A percentile compares a stretch with the other conserved stretches of the same genome.
These are phyloP conservation scores for Trichoderma hamatum DNA, from an alignment of 2,329 filamentous ascomycete species.

Conservation along the genomic window DNA sequence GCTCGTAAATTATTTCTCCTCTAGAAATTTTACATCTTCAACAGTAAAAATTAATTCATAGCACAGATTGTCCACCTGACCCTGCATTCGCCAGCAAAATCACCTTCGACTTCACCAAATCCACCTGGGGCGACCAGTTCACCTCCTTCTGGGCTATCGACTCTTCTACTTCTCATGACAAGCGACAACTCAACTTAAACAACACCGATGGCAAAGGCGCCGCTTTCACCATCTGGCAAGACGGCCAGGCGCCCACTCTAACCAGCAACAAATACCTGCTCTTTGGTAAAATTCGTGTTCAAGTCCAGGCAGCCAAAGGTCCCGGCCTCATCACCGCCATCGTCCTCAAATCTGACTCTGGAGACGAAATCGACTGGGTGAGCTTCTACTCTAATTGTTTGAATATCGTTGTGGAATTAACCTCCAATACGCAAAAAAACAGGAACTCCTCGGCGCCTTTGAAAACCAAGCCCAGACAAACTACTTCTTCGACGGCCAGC, in stretches of 20 bases:
- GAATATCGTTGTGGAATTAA: not conserved
- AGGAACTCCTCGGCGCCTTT: slow-evolving; percentile 38
- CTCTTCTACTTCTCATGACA: slow-evolving; percentile 40
- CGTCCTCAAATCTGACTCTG: slow-evolving; percentile 74
- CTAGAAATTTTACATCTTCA: not conserved
- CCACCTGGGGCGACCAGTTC: slow-evolving; percentile 48
- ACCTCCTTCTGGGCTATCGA: slow-evolving; percentile 37
- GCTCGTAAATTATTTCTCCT: slow-evolving; percentile 28
- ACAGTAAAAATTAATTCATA: not conserved
- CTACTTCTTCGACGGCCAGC: slow-evolving; percentile 72
- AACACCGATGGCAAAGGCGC: slow-evolving; percentile 37
- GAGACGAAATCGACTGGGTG: slow-evolving; percentile 69
- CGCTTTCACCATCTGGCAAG: slow-evolving; percentile 58
- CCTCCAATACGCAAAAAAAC: not conserved
- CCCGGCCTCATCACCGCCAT: slow-evolving; percentile 76
- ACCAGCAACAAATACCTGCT: slow-evolving; percentile 77
- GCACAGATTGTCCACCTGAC: slow-evolving; percentile 60
- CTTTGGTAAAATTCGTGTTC: slow-evolving; percentile 75
- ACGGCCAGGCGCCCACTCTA: slow-evolving; percentile 63
- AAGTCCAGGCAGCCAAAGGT: slow-evolving; percentile 70
- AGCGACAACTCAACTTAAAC: slow-evolving; percentile 35
- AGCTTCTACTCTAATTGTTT: not conserved
- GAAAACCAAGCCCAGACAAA: slow-evolving; percentile 71
- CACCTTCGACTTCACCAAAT: slow-evolving; percentile 65
- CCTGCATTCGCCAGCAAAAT: slow-evolving; percentile 63